Percentiles rank a stretch among this genome's conserved stretches.
phyloP scores from a whole-genome alignment of 78 protist genomes.

The Pigoraptor vietnamica region DNA sequence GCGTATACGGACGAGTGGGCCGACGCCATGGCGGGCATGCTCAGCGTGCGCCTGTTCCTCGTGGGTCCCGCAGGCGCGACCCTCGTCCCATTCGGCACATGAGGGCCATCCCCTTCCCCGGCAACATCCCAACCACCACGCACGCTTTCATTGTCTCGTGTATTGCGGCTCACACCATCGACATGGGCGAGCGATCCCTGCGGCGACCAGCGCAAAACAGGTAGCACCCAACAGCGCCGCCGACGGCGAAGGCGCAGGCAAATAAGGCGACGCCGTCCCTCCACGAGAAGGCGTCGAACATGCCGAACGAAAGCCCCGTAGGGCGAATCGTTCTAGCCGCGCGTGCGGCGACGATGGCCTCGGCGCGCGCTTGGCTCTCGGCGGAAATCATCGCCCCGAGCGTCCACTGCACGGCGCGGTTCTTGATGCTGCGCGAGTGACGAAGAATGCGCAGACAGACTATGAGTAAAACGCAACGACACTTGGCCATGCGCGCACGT shows the following conservation, averaged over 20 bases:
- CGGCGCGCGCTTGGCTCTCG: neutral
- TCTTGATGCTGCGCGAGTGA: neutral
- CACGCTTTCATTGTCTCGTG: too few species aligned
- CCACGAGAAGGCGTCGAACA: neutral
- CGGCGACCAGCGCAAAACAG: neutral
- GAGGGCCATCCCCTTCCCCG: too few species aligned
- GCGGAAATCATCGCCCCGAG: neutral
- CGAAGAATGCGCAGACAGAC: neutral
- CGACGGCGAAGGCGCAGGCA: neutral
- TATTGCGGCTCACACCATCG: neutral
- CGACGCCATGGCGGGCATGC: neutral
- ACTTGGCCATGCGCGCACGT: neutral
- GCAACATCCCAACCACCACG: too few species aligned
- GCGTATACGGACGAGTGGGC: neutral
- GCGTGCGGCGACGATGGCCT: neutral
- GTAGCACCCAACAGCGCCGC: neutral
- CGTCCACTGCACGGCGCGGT: neutral
- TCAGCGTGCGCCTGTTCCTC: neutral
- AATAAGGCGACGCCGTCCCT: neutral
- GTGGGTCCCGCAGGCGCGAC: too few species aligned
- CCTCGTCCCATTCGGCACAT: too few species aligned
- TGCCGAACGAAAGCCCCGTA: neutral
- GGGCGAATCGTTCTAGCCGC: too few species aligned
- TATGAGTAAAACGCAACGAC: neutral
- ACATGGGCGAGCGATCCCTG: neutral